Percentiles rank a stretch among this genome's conserved stretches.
phyloP scores from a whole-genome alignment of 2,329 filamentous ascomycete genomes.

The Annulohypoxylon truncatum region DNA sequence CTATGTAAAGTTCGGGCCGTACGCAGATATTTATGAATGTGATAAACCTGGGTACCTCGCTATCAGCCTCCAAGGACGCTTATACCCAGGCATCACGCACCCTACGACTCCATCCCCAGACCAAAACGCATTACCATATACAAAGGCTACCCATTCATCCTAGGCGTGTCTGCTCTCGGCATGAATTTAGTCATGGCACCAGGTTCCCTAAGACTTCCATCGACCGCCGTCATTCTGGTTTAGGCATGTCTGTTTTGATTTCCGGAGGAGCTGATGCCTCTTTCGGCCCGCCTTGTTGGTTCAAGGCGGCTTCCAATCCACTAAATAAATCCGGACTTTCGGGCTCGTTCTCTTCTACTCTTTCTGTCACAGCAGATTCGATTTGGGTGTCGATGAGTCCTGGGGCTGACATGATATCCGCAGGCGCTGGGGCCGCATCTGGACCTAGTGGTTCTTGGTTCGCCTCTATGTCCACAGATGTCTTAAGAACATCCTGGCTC shows the following conservation, averaged over 20 bases:
- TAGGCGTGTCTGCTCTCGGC: background rate
- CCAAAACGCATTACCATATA: background rate
- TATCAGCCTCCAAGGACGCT: background rate
- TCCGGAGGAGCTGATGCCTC: constrained; percentile 28
- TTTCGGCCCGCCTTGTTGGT: constrained; percentile 52
- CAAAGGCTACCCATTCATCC: background rate
- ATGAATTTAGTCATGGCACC: background rate
- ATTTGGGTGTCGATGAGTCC: constrained; percentile 25
- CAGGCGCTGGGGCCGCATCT: constrained; percentile 25
- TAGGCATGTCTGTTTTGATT: constrained; percentile 4
- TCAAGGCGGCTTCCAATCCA: constrained; percentile 59
- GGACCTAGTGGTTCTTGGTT: background rate
- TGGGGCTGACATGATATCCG: constrained; percentile 36
- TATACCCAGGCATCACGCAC: background rate
- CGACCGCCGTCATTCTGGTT: background rate
- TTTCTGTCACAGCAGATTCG: constrained; percentile 36
- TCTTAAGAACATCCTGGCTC: background rate
- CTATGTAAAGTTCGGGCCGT: background rate
- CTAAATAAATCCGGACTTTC: constrained; percentile 59
- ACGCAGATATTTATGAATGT: background rate
- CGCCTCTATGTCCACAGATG: background rate
- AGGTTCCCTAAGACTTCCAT: background rate
- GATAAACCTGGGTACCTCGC: background rate
- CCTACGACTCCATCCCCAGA: background rate
- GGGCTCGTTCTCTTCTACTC: constrained; percentile 48